Conservation (phyloP, 768 basidiomycete species). For the Xerocomus spinulosus region DNA sequence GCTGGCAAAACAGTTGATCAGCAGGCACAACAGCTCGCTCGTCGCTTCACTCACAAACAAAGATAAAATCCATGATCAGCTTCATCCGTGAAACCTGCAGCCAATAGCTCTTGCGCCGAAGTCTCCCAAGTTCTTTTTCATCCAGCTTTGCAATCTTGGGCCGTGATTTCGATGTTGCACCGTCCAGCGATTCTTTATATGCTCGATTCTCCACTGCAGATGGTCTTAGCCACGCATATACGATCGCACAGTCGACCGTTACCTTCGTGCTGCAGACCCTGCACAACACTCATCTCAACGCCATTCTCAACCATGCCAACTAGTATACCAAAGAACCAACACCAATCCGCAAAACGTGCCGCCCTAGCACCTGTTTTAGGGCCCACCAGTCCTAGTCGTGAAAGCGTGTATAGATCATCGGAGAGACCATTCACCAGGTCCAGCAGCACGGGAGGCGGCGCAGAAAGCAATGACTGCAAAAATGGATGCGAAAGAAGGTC, state of each 20-base stretch:
- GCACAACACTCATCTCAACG: conserved; percentile 70
- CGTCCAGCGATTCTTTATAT: conserved; percentile 69
- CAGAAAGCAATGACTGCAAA: conserved; percentile 69
- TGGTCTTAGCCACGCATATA: neutral
- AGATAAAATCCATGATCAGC: conserved; percentile 79
- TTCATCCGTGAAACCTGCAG: conserved; percentile 65
- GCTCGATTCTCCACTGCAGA: conserved; percentile 65
- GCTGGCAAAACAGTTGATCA: conserved; percentile 40
- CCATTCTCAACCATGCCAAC: conserved; percentile 81
- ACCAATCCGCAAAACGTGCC: conserved; percentile 76
- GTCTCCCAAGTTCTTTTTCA: conserved; percentile 62
- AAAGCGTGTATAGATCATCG: conserved; percentile 78
- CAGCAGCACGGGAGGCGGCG: conserved; percentile 77
- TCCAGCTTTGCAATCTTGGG: conserved; percentile 55
- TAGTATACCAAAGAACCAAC: conserved; percentile 77
- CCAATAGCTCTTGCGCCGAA: conserved; percentile 75
- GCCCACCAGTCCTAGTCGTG: conserved; percentile 64
- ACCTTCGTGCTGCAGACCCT: conserved; percentile 62
- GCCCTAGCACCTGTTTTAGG: conserved; percentile 63
- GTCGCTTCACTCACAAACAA: conserved; percentile 59
- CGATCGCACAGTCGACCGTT: neutral
- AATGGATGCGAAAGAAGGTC: conserved; percentile 49
- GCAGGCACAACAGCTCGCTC: conserved; percentile 18
- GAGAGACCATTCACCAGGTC: conserved; percentile 71
- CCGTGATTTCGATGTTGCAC: conserved; percentile 65